Conservation (phyloP, 352 stramenopile species). For the Phytophthora boehmeriae region DNA sequence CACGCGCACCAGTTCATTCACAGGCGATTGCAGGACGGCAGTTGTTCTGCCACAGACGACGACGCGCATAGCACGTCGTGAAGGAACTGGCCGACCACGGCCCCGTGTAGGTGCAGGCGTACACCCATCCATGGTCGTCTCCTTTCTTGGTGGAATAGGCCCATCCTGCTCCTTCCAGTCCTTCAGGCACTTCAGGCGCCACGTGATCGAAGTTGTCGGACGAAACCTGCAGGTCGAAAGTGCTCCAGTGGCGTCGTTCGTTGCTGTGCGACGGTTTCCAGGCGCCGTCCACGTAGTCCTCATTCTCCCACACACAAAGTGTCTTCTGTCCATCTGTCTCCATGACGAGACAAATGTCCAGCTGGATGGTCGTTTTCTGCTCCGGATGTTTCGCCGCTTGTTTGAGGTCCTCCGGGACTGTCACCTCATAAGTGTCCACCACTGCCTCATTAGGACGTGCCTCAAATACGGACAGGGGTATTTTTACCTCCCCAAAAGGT, state of each 20-base stretch:
- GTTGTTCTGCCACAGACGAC: conserved; percentile 77
- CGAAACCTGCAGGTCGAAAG: conserved; percentile 60
- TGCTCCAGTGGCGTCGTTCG: conserved; percentile 59
- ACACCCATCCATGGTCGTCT: conserved; percentile 76
- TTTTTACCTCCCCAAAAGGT: conserved; percentile 55
- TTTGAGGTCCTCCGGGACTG: conserved; percentile 50
- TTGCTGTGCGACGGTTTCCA: conserved; percentile 61
- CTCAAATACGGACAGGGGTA: conserved; percentile 60
- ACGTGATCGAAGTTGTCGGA: conserved; percentile 73
- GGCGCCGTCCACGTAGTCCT: conserved; percentile 49
- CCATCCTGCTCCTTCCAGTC: conserved; percentile 62
- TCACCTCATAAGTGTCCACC: conserved; percentile 56
- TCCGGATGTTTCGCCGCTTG: conserved; percentile 44
- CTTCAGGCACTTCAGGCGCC: conserved; percentile 55
- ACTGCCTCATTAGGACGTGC: conserved; percentile 52
- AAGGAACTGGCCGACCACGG: conserved; percentile 47
- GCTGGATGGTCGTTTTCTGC: conserved; percentile 47
- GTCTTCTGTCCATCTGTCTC: conserved; percentile 62
- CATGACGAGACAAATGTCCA: conserved; percentile 36
- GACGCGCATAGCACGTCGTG: conserved; percentile 46
- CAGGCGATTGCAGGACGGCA: conserved; percentile 57
- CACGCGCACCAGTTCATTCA: conserved; percentile 27
- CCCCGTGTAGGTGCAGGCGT: conserved; percentile 66
- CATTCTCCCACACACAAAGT: conserved; percentile 74
- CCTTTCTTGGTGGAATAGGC: conserved; percentile 69